phyloP scores from a whole-genome alignment of 1,284 basidiomycete genomes.

The Amylostereum chailletii region DNA sequence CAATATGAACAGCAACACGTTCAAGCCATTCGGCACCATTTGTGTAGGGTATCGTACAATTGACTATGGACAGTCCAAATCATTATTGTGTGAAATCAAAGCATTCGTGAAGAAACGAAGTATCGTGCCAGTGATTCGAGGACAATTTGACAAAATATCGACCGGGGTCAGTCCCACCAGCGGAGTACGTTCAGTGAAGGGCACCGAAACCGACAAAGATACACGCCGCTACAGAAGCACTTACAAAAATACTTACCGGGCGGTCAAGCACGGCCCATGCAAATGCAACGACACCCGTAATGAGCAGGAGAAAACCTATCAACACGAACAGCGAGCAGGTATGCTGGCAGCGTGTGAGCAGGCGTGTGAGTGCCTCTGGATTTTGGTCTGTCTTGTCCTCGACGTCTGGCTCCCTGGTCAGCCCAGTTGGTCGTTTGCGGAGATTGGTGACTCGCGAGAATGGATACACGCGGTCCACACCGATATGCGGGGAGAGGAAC shows the following conservation, averaged over 20 bases:
- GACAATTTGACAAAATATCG: no score
- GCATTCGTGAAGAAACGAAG: no score
- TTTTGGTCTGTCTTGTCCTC: constrained; percentile 10
- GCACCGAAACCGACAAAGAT: constrained; percentile 16
- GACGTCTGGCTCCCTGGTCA: constrained; percentile 1
- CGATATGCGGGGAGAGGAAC: background rate
- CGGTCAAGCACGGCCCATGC: constrained; percentile 24
- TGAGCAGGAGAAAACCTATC: constrained; percentile 25
- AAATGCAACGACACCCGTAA: constrained; percentile 25
- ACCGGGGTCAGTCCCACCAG: background rate
- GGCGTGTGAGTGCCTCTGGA: constrained; percentile 17
- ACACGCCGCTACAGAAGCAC: constrained; percentile 21
- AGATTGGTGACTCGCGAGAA: background rate
- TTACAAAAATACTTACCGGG: constrained; percentile 23
- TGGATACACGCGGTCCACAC: background rate
- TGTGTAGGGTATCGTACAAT: no score
- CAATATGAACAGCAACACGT: no score
- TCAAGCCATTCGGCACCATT: no score
- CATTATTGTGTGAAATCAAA: no score
- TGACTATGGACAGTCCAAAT: no score
- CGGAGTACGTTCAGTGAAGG: constrained; percentile 6
- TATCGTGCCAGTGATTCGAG: no score
- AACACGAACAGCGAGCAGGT: constrained; percentile 22
- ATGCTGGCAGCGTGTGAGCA: constrained; percentile 24
- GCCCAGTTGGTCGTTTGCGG: background rate